Conservation (phyloP, 345 rosid genomes). For the Hibiscus mutabilis region DNA sequence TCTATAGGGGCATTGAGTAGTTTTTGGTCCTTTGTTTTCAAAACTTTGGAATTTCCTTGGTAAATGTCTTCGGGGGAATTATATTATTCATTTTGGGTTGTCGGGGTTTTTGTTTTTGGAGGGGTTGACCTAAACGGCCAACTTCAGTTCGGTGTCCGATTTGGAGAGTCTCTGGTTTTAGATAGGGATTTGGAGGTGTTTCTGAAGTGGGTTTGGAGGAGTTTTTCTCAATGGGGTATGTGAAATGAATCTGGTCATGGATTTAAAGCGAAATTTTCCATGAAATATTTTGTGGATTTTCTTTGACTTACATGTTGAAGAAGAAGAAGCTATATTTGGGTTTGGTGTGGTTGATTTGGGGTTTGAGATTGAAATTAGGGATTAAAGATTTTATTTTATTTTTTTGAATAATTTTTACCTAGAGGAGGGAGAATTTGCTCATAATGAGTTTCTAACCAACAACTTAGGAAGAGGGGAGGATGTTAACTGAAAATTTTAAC, state of each 20-base stretch:
- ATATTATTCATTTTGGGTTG: not conserved
- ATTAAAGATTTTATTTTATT: too few species aligned
- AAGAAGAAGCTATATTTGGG: too few species aligned
- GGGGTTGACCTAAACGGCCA: conserved; percentile 36
- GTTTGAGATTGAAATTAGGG: too few species aligned
- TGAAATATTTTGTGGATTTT: conserved; percentile 24
- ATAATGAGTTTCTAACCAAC: not conserved
- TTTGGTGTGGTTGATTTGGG: too few species aligned
- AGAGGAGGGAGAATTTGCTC: too few species aligned
- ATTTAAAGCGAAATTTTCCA: conserved; percentile 12
- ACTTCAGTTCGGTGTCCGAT: conserved; percentile 15
- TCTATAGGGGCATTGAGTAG: too few species aligned
- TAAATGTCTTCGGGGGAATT: conserved; percentile 16
- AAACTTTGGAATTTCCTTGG: conserved; percentile 29
- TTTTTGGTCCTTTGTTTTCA: conserved; percentile 19
- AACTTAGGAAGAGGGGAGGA: too few species aligned
- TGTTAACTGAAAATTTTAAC: too few species aligned
- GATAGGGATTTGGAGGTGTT: not conserved
- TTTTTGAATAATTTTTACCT: too few species aligned
- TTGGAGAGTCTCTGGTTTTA: conserved; percentile 13
- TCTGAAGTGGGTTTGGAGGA: conserved; percentile 26
- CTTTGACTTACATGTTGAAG: too few species aligned
- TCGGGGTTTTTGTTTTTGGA: conserved; percentile 7
- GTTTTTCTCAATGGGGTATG: conserved; percentile 8
- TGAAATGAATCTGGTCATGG: too few species aligned